Conservation (phyloP, 495 filamentous ascomycete species). For the Halenospora varia region DNA sequence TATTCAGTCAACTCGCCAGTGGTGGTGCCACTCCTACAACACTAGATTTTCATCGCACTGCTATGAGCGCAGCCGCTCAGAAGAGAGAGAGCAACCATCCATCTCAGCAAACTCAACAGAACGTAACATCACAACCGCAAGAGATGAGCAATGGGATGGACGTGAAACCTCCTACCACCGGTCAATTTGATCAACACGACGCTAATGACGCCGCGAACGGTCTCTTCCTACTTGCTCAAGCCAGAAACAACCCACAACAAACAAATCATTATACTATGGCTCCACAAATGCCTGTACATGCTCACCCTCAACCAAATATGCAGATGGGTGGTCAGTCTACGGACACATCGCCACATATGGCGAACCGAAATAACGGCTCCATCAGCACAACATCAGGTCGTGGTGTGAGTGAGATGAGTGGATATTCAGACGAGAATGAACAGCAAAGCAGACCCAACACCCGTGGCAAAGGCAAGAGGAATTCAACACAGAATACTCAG, state of each 20-base stretch:
- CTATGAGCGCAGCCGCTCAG: conserved; percentile 66
- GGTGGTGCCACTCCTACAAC: conserved; percentile 85
- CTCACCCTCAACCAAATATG: conserved; percentile 16
- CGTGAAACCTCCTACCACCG: conserved; percentile 41
- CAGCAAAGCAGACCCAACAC: conserved; percentile 57
- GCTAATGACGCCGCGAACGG: conserved; percentile 94
- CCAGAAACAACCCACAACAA: conserved; percentile 23
- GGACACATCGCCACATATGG: conserved; percentile 46
- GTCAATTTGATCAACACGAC: conserved; percentile 78
- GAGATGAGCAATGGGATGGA: conserved; percentile 38
- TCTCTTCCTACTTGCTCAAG: conserved; percentile 81
- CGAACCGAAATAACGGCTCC: conserved; percentile 32
- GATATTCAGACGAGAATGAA: conserved; percentile 72
- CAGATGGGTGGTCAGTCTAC: conserved; percentile 18
- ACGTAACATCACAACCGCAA: conserved; percentile 44
- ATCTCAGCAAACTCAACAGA: conserved; percentile 19
- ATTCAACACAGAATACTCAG: conserved; percentile 19
- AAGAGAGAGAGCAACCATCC: conserved; percentile 41
- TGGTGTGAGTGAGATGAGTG: conserved; percentile 64
- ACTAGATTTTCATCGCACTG: conserved; percentile 91
- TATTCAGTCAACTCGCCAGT: conserved; percentile 74
- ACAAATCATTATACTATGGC: conserved; percentile 39
- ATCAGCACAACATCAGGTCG: conserved; percentile 40
- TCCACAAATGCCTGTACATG: conserved; percentile 24
- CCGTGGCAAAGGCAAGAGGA: conserved; percentile 68